Conservation (phyloP, 1,139 yeast species). For the Scheffersomyces quercinus region DNA sequence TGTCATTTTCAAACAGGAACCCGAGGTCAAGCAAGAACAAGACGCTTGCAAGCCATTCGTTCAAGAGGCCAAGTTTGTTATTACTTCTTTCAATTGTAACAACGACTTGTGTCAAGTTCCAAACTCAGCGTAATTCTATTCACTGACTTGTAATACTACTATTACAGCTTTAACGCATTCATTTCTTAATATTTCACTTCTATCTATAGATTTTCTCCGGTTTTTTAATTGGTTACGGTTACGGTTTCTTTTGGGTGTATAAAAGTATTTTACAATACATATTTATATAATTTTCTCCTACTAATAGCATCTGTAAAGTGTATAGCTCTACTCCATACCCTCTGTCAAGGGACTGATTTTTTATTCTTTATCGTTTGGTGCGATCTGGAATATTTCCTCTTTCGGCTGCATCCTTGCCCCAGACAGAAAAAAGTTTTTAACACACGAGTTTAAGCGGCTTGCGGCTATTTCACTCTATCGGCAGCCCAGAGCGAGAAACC, state of each 20-base stretch:
- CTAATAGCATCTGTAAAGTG: background rate
- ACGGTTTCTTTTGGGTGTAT: too few relatives aligned
- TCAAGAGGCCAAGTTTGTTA: constrained; percentile 20
- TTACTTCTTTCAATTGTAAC: constrained; percentile 27
- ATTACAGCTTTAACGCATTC: too few relatives aligned
- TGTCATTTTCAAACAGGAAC: background rate
- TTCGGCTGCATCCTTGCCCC: constrained; percentile 1
- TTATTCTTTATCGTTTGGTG: constrained; percentile 1
- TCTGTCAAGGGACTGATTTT: background rate
- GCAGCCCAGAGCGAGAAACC: constrained; percentile 9
- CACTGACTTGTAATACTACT: too few relatives aligned
- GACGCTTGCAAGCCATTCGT: background rate
- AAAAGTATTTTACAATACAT: background rate
- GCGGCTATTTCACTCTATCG: constrained; percentile 12
- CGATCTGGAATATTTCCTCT: constrained; percentile 1
- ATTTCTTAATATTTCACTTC: too few relatives aligned
- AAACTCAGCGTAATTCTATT: too few relatives aligned
- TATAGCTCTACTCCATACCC: background rate
- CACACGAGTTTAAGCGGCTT: constrained; percentile 2
- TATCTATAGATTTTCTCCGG: too few relatives aligned
- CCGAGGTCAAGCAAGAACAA: background rate
- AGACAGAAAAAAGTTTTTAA: background rate
- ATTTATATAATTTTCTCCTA: background rate
- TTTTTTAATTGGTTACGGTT: too few relatives aligned
- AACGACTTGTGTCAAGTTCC: constrained; percentile 27